Base-by-base conservation (phyloP, 78 protist genomes). In the Cavenderia fasciculata region DNA sequence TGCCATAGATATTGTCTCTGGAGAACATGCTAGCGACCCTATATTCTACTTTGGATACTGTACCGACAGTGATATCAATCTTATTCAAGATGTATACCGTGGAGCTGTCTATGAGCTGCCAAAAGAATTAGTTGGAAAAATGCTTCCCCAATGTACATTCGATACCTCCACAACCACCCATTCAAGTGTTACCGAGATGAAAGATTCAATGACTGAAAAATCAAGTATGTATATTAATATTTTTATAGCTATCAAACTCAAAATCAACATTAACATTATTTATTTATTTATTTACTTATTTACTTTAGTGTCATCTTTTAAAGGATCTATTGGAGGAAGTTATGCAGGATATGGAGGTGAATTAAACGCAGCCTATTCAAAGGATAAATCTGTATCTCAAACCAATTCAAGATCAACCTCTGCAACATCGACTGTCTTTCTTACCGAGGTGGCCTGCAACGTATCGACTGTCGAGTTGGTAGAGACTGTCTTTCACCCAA, bases 381-480 rank as follows among this genome's bases (percentile, higher is more conserved):
- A n/a, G n/a, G n/a, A n/a, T n/a, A n/a, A n/a, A n/a, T n/a, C n/a
- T n/a, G n/a, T n/a, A n/a, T n/a, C n/a, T n/a, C n/a, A n/a, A n/a
- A n/a, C n/a, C n/a, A 19, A 56, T 21, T 6, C 14, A 31, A 2
- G 27, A 14, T 23, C 61, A n/a, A 10, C 6, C 14, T 18, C 34
- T 33, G 4, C 40, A 2, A 33, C 33, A 21, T 4, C 49, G 5
- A 51, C 7, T 36, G 19, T 72, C 7, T 25, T 72, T 11, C 27
- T n/a, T 4, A 54, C 63, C n/a, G 31, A 49, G 18, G 25, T 72
- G 8, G 21, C 49, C 8, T 72, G 79, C n/a, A 56, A 3, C 14
- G 33, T 63, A 7, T 36, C 79, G 38, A 33, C 5, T 19, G 27
- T 72, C 33, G 79, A 72, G 33, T 12, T 72, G 43, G 63, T 34